Base-by-base conservation (phyloP, 345 rosid species). In the Rhodamnia rubescens region DNA sequence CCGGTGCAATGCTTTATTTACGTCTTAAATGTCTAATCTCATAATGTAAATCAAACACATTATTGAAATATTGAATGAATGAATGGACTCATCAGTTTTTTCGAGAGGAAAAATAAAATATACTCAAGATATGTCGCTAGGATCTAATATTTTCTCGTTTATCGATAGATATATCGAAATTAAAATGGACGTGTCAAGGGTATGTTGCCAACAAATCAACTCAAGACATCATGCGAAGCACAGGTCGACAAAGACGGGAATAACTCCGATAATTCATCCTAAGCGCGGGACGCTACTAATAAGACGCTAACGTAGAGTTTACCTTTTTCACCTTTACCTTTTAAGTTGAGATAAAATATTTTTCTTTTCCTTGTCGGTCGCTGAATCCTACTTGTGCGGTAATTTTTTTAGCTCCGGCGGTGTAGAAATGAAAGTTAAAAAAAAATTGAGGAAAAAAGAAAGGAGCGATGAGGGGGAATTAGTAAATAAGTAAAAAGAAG, bases 371-470 rank as follows among this genome's bases (percentile, higher is more conserved):
- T 36, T 36, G 40, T 32, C 7, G 44, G 21, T 64, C 8, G 8
- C 22, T 21, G 1, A 22, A 21, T 21, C 26, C 8, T 21, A 22
- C 58, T 8, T 64, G 44, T 32, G 44, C 22, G 18, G 18, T 32
- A 22, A 32, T 40, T 12, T 51, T 52, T 52, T 16, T 32, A 0
- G 8, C 12, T 4, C 18, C 18, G 44, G 16, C 21, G 40, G 12
- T 8, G 40, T 14, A 0, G 29, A 8, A 27, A 0, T 7, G 5
- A 61, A 14, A 14, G 74, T 16, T 0, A 12, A 59, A 59, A 58
- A n/a, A 2, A 7, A 11, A 2, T 2, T 49, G 51, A 6, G n/a
- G 1, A 12, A 0, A 0, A 7, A 26, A 5, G 5, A 32, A 14
- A 5, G 6, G 22, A 69, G 26, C 9, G 20, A 8, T 3, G 0